Conservation (phyloP, 2,329 filamentous ascomycete species). For the Raffaelea albimanens region DNA sequence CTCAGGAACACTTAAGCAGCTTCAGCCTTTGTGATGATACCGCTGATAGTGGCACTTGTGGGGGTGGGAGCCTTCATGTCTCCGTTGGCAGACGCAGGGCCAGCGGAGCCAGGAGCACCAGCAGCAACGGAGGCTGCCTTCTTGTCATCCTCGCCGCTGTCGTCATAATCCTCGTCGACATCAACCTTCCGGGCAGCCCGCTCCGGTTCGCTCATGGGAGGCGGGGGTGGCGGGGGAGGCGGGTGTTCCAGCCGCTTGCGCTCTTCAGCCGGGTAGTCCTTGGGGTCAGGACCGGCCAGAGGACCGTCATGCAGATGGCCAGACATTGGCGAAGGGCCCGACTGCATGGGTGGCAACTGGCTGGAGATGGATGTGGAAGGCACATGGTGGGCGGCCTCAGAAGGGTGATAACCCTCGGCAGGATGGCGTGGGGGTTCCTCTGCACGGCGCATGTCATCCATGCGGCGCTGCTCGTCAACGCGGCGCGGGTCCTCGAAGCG, state of each 20-base stretch:
- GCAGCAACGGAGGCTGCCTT: constrained; percentile 31
- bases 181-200: constrained; percentile 88
- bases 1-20: constrained; percentile 15
- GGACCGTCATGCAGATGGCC: constrained; percentile 41
- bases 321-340: constrained; percentile 45
- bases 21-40: constrained; percentile 42
- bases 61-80: constrained; percentile 46
- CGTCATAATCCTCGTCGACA: constrained; percentile 94
- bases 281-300: constrained; percentile 33
- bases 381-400: constrained; percentile 82
- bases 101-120: constrained; percentile 10
- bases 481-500: constrained; percentile 56
- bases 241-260: constrained; percentile 37
- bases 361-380: constrained; percentile 50
- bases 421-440: constrained; percentile 59
- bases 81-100: constrained; percentile 31
- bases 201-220: constrained; percentile 60
- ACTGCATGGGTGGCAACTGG: constrained; percentile 55
- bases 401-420: constrained; percentile 79
- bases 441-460: constrained; percentile 39
- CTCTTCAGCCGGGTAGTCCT: constrained; percentile 48
- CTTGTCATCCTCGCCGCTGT: constrained; percentile 81
- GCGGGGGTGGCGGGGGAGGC: constrained; percentile 35
- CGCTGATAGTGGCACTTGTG: constrained; percentile 37
- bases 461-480: constrained; percentile 49